Conservation (phyloP, 768 basidiomycete species). For the Exidia glandulosa region DNA sequence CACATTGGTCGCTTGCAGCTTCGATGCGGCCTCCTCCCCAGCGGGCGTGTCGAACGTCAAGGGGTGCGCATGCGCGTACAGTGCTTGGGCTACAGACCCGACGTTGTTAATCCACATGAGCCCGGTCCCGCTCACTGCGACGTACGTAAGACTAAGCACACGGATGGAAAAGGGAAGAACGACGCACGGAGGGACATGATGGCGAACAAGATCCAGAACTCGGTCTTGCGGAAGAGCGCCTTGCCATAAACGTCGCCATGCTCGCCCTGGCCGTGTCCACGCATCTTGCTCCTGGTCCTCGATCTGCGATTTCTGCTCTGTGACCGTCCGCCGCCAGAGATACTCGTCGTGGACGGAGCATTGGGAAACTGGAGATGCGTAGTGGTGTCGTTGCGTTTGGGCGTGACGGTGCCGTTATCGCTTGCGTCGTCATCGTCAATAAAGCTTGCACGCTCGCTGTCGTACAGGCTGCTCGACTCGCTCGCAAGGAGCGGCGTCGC, state of each 20-base stretch:
- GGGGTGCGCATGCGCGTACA: constrained; percentile 49
- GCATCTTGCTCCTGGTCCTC: not conserved
- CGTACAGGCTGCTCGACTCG: not conserved
- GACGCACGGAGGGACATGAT: constrained; percentile 48
- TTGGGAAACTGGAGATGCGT: not conserved
- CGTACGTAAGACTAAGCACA: not conserved
- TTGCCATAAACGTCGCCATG: constrained; percentile 40
- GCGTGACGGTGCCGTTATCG: not conserved
- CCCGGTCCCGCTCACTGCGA: constrained; percentile 57
- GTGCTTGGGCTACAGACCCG: constrained; percentile 62
- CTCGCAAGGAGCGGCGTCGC: not conserved
- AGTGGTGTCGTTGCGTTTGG: not conserved
- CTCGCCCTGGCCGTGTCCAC: not conserved
- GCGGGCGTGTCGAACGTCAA: constrained; percentile 25
- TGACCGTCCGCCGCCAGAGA: too few relatives aligned
- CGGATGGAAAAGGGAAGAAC: not conserved
- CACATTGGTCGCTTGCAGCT: constrained; percentile 79
- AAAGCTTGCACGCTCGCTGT: not conserved
- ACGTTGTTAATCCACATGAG: constrained; percentile 85
- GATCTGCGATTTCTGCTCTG: not conserved
- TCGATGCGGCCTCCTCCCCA: constrained; percentile 50
- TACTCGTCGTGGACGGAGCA: too few relatives aligned
- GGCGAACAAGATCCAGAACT: constrained; percentile 54
- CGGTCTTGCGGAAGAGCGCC: constrained; percentile 35
- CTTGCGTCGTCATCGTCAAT: not conserved